Conservation (phyloP, 805 yeast species). For the Candida sithepensis region DNA sequence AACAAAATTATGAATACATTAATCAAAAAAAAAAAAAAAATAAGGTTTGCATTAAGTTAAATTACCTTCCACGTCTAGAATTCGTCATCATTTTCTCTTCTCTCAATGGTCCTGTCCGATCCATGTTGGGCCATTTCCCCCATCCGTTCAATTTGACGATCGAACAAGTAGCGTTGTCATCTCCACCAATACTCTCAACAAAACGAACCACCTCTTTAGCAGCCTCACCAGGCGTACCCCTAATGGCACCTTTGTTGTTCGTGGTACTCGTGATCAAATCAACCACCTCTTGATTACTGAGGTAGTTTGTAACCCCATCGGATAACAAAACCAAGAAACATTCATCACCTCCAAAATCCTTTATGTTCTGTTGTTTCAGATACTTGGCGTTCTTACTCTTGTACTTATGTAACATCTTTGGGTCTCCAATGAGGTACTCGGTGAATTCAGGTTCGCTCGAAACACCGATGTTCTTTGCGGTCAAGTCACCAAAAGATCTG, state of each 20-base stretch:
- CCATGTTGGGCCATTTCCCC: constrained; percentile 88
- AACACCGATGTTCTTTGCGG: constrained; percentile 79
- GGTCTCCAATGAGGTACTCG: constrained; percentile 65
- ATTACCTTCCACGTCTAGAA: constrained; percentile 15
- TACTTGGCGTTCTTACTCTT: constrained; percentile 21
- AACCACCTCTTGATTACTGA: constrained; percentile 87
- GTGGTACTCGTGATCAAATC: constrained; percentile 76
- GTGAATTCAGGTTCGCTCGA: constrained; percentile 89
- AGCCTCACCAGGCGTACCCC: constrained; percentile 80
- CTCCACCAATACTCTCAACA: constrained; percentile 83
- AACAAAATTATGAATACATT: too few relatives aligned
- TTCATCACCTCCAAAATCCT: constrained; percentile 75
- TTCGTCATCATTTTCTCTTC: constrained; percentile 52
- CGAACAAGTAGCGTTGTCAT: constrained; percentile 93
- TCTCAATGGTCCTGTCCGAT: constrained; percentile 78
- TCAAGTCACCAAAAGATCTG: constrained; percentile 85
- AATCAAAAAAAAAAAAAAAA: too few relatives aligned
- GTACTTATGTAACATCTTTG: constrained; percentile 34
- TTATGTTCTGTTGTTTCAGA: constrained; percentile 16
- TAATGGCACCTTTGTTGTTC: constrained; percentile 57
- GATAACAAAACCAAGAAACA: constrained; percentile 77
- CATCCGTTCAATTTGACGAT: constrained; percentile 81
- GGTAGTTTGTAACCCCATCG: constrained; percentile 82
- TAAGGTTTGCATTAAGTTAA: too few relatives aligned
- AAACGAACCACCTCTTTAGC: constrained; percentile 83